Evolutionary conservation across 2,329 filamentous ascomycete species (phyloP), one percentile per base, ranked within the genome.

Genomic region (Alternaria consortialis): DNA sequence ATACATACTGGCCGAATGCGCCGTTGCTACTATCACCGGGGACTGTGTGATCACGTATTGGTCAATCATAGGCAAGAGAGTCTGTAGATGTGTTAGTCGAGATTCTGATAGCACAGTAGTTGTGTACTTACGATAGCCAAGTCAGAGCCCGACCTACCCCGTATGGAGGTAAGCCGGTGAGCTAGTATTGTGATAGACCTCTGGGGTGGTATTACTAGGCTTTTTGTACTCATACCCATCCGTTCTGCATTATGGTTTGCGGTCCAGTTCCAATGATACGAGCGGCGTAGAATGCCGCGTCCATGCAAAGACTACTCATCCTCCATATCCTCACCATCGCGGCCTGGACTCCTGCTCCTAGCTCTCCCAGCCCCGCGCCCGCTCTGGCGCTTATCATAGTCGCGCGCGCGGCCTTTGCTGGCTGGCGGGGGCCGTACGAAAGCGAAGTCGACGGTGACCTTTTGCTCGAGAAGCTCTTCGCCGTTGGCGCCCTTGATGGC

Each of bases 401-500:
- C 74, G 68, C 66, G 74, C 58, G 73, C 69, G 27, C 73, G 73
- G 31, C 71, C 81, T 75, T 88, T 89, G 57, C 83, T 85, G 7
- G 67, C 60, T 4, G 78, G 90, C 15, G 91, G 91, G 58, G 92
- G 92, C 50, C 92, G 84, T 60, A 95, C 92, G 76, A 95, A 95
- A 1, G 91, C 92, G 79, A 93, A 95, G 80, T 95, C 92, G 62
- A 94, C 91, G 60, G 86, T 82, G 66, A 95, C 86, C 7, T 90
- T 92, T 84, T 95, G 91, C 71, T 95, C 92, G 44, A 95, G 86
- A 57, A 95, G 82, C 79, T 94, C 91, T 42, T 89, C 88, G 64
- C 88, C 84, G 78, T 95, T 87, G n/a, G 90, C 90, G 70, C 88
- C 90, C 77, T 93, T 89, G 73, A 95, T 92, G 44, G 92, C 92